Evolutionary conservation across 177 flowering plant genomes (phyloP), one percentile per base, ranked within the genome.

Genomic region (Tripterygium wilfordii): DNA sequence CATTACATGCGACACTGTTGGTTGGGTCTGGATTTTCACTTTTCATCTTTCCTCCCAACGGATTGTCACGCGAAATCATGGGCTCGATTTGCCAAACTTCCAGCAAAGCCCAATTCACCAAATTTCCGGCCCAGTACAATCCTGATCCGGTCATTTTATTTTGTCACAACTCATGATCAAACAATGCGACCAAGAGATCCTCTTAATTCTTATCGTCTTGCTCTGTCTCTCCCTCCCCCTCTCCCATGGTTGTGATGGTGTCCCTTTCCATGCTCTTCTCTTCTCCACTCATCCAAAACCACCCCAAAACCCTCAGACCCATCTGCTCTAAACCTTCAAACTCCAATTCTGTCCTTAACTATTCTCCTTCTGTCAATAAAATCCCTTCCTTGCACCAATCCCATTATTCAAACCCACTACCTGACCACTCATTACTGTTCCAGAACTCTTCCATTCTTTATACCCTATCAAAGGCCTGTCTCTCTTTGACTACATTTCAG

Each of bases 261-360:
- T 60, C 69, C 35, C 49, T 66, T 17, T 65, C 74, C 47, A 46
- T 48, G 37, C 10, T 55, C 51, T 53, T 69, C 54, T 62, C 69
- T 19, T 53, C 67, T 28, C 66, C 57, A 24, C 63, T 62, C 8
- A 35, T 37, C 27, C 66, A 45, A 56, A 63, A 28, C 57, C 64
- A 38, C 55, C 22, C 46, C 39, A 68, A 61, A 62, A 42, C 66
- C 60, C 56, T n/a, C 29, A 64, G 61, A 55, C 31, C 38, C 45
- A 19, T 48, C 40, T 13, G 56, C 57, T 18, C 30, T 32, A 63
- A 61, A 45, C 44, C 51, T 49, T n/a, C n/a, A n/a, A n/a, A n/a
- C n/a, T n/a, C 17, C 35, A 15, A 15, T 25, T 29, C 42, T 45
- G 48, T n/a, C 22, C 45, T 17, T 31, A 45, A 32, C 47, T 56